Evolutionary conservation across 2,329 filamentous ascomycete genomes (phyloP), one percentile per base, ranked within the genome.

Genomic region (Alternaria hordeiaustralica): DNA sequence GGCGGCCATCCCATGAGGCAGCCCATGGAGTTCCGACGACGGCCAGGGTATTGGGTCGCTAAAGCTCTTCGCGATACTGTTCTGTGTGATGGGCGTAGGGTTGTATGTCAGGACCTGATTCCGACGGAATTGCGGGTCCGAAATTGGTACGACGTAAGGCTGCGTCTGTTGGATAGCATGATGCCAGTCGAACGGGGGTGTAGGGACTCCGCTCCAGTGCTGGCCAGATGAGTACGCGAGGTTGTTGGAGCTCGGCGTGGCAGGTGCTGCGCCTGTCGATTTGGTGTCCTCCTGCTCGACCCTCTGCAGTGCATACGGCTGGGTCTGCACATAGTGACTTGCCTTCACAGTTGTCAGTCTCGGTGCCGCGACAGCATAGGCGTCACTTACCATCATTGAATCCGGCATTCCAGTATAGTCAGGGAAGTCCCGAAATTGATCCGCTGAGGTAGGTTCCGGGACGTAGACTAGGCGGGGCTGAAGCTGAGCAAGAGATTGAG

Each of bases 351-450:
- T 36, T 25, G 46, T 70, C 47, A 62, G 60, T 57, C 26, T 30
- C 41, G n/a, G 36, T 49, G 18, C 20, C 1, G 8, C 6, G 9
- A 6, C 33, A 13, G 41, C 26, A 15, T 15, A 13, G 4, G 13
- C 18, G 46, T 13, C 25, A 65, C 69, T 62, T 65, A 71, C 73
- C 12, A 70, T 54, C 28, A 58, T 51, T 10, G 67, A 46, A 26
- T 69, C 71, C 26, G 65, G 61, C 66, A 72, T 75, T 55, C 60
- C 30, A 15, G 53, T 13, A 15, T 11, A 47, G 33, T 60, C 46
- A 6, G n/a, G 44, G 44, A 45, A 15, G 51, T 50, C 28, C 30
- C 51, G 15, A 25, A 55, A 28, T 10, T 51, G 47, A 25, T 49
- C 8, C 30, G 46, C 18, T 46, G n/a, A 30, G 43, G 55, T 61